Base-by-base conservation (phyloP, 352 stramenopile genomes). In the Blastocystis hominis region DNA sequence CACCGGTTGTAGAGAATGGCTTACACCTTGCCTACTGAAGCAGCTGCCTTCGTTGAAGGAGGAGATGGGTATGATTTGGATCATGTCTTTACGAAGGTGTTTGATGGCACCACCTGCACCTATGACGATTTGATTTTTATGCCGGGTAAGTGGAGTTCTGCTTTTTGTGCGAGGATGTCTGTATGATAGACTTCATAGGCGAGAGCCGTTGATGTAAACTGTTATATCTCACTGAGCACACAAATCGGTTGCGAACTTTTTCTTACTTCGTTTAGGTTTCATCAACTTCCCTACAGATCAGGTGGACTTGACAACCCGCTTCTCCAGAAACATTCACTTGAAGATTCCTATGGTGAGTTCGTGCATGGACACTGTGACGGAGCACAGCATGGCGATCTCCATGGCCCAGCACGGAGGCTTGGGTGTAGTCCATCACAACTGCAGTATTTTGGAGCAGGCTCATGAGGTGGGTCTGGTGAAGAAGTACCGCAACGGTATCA, bases 341-440 rank as follows among this genome's bases (percentile, higher is more conserved):
- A 95, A 96, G 79, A 90, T 92, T 50, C 89, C 86, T 10, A 72
- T 90, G 36, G 89, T 90, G 24, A 86, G 93, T 20, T 98, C 95
- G 77, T 97, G 97, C 36, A 99, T 99, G 97, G 97, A 99, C 92
- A 99, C 97, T 63, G 97, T 99, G 20, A 99, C 97, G 69, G 97
- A 99, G 91, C 92, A 97, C 90, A 93, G 95, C 64, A 99, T 99
- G 96, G 97, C 97, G 64, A 99, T 99, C 87, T 93, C 93, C 75
- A 98, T 99, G 95, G 97, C 97, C 5, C 92, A 99, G 50, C 95
- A 99, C 91, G 97, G 97, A 55, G 94, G 95, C 47, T 98, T 99
- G 86, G 97, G 97, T 44, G 97, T 99, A 89, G 98, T 99, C 89
- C 97, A 99, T 92, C 99, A 98, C 91, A 99, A 99, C 93, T 98